Conservation (phyloP, 208 protist genomes). For the Trichomonas gallinae region DNA sequence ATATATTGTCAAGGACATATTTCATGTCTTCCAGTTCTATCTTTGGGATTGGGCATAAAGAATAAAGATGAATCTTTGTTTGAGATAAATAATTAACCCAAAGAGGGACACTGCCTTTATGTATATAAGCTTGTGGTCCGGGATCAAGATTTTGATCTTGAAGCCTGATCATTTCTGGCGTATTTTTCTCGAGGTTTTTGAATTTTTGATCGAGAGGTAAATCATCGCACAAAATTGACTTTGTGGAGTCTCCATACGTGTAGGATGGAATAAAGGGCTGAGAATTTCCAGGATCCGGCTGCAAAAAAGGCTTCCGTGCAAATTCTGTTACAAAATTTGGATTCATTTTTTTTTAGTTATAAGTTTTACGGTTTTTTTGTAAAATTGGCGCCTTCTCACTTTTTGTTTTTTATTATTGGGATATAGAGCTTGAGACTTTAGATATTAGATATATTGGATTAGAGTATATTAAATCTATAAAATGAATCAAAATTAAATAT, state of each 20-base stretch:
- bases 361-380: too few species aligned
- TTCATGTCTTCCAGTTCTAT: not conserved
- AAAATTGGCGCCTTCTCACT: too few species aligned
- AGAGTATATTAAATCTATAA: too few species aligned
- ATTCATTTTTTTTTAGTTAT: too few species aligned
- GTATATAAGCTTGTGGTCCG: not conserved
- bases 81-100: not conserved
- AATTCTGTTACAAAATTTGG: not conserved
- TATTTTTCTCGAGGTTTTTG: not conserved
- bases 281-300: not conserved
- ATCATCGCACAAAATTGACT: not conserved
- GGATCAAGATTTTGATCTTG: not conserved
- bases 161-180: not conserved
- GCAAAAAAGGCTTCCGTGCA: not conserved
- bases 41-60: not conserved
- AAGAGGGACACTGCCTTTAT: not conserved
- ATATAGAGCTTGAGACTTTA: too few species aligned
- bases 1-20: not conserved
- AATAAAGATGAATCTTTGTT: not conserved
- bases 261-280: not conserved
- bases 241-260: not conserved
- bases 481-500: too few species aligned
- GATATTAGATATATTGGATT: too few species aligned
- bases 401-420: too few species aligned
- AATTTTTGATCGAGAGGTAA: not conserved